Percentiles rank a stretch among this genome's conserved stretches.
Conservation (phyloP, 192 early-diverging fungal genomes). For the Gigaspora rosea region DNA sequence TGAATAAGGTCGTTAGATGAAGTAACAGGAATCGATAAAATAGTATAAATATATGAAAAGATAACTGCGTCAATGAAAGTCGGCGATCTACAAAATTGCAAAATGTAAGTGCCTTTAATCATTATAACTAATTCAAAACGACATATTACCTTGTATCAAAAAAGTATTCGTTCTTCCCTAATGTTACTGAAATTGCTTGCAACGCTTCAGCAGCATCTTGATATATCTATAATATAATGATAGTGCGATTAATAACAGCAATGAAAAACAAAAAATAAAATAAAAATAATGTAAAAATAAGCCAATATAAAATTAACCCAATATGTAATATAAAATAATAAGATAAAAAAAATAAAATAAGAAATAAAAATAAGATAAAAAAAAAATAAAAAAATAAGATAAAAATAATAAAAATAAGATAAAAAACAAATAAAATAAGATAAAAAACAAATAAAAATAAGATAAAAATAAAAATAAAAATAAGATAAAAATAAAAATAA, state of each 20-base stretch:
- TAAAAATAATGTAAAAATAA: no score
- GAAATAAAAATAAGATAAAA: not conserved
- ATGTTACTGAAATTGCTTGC: constrained; percentile 49
- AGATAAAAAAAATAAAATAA: no score
- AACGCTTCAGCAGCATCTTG: constrained; percentile 54
- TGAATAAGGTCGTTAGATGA: constrained; percentile 44
- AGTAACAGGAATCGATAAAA: constrained; percentile 43
- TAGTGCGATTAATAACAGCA: constrained; percentile 27
- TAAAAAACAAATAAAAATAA: not conserved
- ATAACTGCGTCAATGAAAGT: constrained; percentile 56
- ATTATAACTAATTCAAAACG: not conserved
- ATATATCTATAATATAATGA: constrained; percentile 47
- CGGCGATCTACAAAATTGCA: constrained; percentile 39
- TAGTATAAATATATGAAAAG: constrained; percentile 62
- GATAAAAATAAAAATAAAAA: no score
- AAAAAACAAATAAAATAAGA: no score
- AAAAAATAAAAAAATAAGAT: not conserved
- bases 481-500: not conserved
- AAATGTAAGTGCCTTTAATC: not conserved
- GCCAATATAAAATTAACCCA: no score
- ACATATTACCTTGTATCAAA: constrained; percentile 51
- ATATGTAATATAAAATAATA: no score
- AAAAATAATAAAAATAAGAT: no score
- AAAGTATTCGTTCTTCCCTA: constrained; percentile 53
- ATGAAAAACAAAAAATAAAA: not conserved